Conservation (phyloP, 169 alveolate species). For the Plasmodium coatneyi region DNA sequence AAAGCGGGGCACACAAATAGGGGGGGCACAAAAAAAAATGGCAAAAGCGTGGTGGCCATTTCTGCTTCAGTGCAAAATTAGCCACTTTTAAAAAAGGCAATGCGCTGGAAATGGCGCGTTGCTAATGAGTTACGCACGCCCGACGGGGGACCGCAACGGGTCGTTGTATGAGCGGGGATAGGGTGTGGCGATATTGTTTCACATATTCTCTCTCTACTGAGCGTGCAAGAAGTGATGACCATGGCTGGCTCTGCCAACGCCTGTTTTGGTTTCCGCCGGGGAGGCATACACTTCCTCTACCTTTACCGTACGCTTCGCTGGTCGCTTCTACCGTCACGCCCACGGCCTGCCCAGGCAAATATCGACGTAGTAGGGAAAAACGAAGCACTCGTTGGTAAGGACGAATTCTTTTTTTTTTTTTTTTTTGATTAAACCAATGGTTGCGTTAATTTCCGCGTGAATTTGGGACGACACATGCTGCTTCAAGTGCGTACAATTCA, state of each 20-base stretch:
- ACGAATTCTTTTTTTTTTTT: not conserved
- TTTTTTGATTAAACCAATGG: not conserved
- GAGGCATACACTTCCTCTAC: not conserved
- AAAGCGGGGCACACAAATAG: not conserved
- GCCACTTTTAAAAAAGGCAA: not conserved
- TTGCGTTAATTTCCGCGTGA: slow-evolving; percentile 23
- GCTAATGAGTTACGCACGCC: not conserved
- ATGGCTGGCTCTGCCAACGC: not conserved
- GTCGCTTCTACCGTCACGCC: not conserved
- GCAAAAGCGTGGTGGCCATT: not conserved
- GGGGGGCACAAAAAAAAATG: not conserved
- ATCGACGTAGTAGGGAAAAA: slow-evolving; percentile 53
- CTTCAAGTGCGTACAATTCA: slow-evolving; percentile 15
- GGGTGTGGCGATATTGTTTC: not conserved
- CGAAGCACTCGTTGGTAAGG: slow-evolving; percentile 45
- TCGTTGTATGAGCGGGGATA: not conserved
- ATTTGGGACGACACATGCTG: slow-evolving; percentile 39
- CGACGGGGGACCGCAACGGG: not conserved
- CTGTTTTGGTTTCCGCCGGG: not conserved
- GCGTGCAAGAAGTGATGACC: not conserved
- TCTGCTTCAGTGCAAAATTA: not conserved
- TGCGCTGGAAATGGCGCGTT: not conserved
- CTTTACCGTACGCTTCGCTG: not conserved
- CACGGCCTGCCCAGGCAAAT: slow-evolving; percentile 1
- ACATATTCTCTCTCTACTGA: not conserved